These are phyloP conservation scores for Lichina pygmaea DNA, from an alignment of 495 filamentous ascomycete species.

Conservation along the genomic window DNA sequence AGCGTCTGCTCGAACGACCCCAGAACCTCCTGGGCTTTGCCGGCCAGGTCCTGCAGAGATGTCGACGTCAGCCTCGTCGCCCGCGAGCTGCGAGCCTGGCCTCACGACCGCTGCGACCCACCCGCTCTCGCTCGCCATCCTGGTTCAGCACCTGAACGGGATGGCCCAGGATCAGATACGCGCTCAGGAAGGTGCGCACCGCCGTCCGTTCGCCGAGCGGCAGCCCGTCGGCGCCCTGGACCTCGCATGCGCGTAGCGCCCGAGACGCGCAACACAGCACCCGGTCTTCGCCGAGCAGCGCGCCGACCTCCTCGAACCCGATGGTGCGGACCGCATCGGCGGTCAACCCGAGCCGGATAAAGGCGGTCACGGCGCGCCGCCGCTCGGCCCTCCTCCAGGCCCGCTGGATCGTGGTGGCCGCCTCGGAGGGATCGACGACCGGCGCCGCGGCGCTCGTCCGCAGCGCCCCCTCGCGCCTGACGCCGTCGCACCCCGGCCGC, in stretches of 20 bases:
- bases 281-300: constrained; percentile 45
- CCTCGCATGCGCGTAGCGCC: constrained; percentile 47
- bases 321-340: constrained; percentile 46
- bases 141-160: constrained; percentile 74
- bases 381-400: constrained; percentile 42
- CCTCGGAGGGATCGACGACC: background rate
- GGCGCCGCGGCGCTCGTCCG: background rate
- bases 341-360: constrained; percentile 40
- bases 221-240: constrained; percentile 42
- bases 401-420: constrained; percentile 40
- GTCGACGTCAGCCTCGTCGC: background rate
- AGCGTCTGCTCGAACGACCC: constrained; percentile 58
- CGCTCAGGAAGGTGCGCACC: constrained; percentile 72
- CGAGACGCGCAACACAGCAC: constrained; percentile 42
- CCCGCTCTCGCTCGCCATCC: constrained; percentile 58
- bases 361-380: constrained; percentile 33
- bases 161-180: constrained; percentile 80
- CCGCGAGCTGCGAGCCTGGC: constrained; percentile 3
- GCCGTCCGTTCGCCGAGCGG: constrained; percentile 50
- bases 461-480: background rate
- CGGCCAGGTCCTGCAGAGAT: constrained; percentile 46
- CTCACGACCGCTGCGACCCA: constrained; percentile 5
- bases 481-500: background rate
- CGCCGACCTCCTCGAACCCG: constrained; percentile 58
- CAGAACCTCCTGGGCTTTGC: constrained; percentile 66